Conservation (phyloP, 2,329 filamentous ascomycete genomes). For the Fusarium palustre region DNA sequence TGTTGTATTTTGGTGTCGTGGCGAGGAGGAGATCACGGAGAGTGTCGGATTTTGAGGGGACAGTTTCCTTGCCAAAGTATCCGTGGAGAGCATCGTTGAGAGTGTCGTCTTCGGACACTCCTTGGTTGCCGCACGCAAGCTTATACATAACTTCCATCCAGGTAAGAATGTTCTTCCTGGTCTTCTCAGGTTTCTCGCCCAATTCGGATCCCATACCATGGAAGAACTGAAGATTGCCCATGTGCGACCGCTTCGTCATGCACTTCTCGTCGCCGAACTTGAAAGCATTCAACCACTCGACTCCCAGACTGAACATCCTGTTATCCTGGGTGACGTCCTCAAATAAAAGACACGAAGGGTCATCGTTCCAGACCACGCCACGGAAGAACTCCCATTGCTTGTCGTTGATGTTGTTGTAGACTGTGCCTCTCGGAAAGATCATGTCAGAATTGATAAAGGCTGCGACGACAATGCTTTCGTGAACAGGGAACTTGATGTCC, state of each 20-base stretch:
- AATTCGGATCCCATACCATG: conserved; percentile 26
- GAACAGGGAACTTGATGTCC: conserved; percentile 24
- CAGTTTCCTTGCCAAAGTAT: conserved; percentile 6
- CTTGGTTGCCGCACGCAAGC: conserved; percentile 25
- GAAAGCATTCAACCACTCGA: conserved; percentile 26
- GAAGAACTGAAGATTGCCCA: conserved; percentile 36
- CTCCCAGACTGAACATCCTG: conserved; percentile 19
- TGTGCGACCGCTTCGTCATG: conserved; percentile 31
- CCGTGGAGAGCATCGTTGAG: neutral
- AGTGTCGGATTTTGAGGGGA: conserved; percentile 1
- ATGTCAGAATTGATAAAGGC: conserved; percentile 32
- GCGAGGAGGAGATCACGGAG: conserved; percentile 29
- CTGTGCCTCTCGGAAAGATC: conserved; percentile 25
- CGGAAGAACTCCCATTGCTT: conserved; percentile 36
- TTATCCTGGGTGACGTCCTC: conserved; percentile 20
- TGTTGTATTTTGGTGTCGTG: conserved; percentile 25
- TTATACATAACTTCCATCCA: conserved; percentile 40
- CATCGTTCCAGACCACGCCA: conserved; percentile 33
- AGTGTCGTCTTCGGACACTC: neutral
- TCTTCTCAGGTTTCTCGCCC: conserved; percentile 27
- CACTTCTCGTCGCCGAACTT: conserved; percentile 28
- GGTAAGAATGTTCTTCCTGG: neutral
- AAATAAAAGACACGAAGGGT: conserved; percentile 31
- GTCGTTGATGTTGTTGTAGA: conserved; percentile 36
- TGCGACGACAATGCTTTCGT: conserved; percentile 27